Base-by-base conservation (phyloP, 495 filamentous ascomycete species). In the Beverwykella pulmonaria region DNA sequence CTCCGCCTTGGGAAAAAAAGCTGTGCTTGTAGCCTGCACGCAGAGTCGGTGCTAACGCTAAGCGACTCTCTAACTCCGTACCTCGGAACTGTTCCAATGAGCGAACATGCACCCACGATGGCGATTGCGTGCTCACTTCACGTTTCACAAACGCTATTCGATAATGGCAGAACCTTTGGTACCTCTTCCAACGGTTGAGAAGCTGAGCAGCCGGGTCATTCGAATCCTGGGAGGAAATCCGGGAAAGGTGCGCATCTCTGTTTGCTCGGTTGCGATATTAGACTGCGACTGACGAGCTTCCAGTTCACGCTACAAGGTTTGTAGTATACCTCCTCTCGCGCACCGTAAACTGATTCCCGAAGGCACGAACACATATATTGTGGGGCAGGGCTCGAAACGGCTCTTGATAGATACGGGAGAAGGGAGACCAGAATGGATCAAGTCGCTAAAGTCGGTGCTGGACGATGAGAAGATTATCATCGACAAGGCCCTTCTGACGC, bases 401-500 rank as follows among this genome's bases (percentile, higher is more conserved):
- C 55, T 79, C 56, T 66, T 79, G 39, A 70, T 79, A 61, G 78
- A 79, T 59, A 77, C 75, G 2, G 78, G 74, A 34, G 68, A 79
- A 65, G 78, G 78, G 52, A 70, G 68, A 22, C 76, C 82, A 2
- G 53, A 73, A n/a, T 87, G 84, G 85, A 75, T 82, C 32, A 64
- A 79, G 0, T 77, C 81, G 1, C 80, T 98, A 15, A 81, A 85
- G 61, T 73, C 78, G 19, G 81, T 88, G 4, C 83, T 98, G 25
- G 69, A 78, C 1, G 78, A 83, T 30, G 90, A 95, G 71, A 82
- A 86, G 32, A 85, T 87, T 36, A 81, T 82, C 0, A 80, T 97
- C 30, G 76, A 83, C 30, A 75, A 79, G 19, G 86, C 84, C 2
- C 80, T 98, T 20, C 77, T 97, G 23, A 97, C 93, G 0, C 94